Evolutionary conservation across 352 stramenopile species (phyloP).

Genomic region (Thalassiosira mediterranea): DNA sequence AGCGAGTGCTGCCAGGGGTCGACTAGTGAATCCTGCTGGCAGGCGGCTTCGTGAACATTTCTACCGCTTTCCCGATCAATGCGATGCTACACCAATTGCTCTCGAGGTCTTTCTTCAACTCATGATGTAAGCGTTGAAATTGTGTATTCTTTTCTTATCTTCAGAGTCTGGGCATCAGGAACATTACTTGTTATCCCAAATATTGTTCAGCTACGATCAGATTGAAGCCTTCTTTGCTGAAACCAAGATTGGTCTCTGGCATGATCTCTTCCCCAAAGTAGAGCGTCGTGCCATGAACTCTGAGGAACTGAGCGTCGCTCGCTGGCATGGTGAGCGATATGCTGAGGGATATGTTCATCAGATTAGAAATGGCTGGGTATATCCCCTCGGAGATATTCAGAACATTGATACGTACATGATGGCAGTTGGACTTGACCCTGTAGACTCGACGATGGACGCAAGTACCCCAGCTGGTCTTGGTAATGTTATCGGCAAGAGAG

Average conservation of each 20-base stretch:
- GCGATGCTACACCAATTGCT: conserved; percentile 12
- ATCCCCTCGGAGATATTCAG: neutral
- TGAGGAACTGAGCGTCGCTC: conserved; percentile 4
- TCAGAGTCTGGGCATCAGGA: no score
- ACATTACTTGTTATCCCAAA: no score
- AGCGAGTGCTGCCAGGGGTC: neutral
- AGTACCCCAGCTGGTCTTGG: neutral
- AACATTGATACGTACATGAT: conserved; percentile 10
- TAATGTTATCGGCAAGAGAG: conserved; percentile 3
- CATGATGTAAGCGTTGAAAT: no score
- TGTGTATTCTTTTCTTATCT: no score
- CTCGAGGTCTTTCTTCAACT: conserved; percentile 9
- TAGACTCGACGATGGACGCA: neutral
- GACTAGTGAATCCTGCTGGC: conserved; percentile 4
- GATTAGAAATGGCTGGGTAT: neutral
- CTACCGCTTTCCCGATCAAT: conserved; percentile 14
- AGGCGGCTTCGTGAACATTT: conserved; percentile 15
- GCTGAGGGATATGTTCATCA: conserved; percentile 4
- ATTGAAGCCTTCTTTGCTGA: conserved; percentile 4
- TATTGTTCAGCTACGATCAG: no score
- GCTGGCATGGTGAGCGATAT: conserved; percentile 1
- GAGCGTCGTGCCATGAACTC: neutral
- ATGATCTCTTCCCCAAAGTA: conserved; percentile 1
- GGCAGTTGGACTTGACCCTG: conserved; percentile 1
- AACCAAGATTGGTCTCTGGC: conserved; percentile 4